Percentiles rank a stretch among this genome's conserved stretches.
These are phyloP conservation scores for Sporothrix mexicana DNA, from an alignment of 2,329 filamentous ascomycete genomes.

Conservation along the genomic window DNA sequence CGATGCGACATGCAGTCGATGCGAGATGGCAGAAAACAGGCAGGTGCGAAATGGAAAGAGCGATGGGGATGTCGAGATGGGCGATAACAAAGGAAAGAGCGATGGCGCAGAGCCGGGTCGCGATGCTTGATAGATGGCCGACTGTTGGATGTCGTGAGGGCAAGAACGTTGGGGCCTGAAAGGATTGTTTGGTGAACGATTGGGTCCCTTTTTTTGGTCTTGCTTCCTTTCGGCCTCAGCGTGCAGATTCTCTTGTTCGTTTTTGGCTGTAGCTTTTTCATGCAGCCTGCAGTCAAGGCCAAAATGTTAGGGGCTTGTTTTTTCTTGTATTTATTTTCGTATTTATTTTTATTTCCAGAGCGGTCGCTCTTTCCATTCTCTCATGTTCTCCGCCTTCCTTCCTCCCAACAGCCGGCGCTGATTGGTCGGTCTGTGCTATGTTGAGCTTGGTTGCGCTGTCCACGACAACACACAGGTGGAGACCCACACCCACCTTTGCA, in stretches of 20 bases:
- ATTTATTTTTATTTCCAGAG: conserved; percentile 33
- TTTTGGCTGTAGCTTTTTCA: conserved; percentile 28
- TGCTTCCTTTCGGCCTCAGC: conserved; percentile 13
- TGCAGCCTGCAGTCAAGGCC: conserved; percentile 32
- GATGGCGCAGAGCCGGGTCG: conserved; percentile 16
- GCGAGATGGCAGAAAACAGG: conserved; percentile 12
- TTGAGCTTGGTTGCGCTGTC: conserved; percentile 33
- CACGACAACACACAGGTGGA: conserved; percentile 32
- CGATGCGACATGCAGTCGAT: conserved; percentile 27
- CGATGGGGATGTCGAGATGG: conserved; percentile 24
- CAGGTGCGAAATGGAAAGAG: conserved; percentile 25
- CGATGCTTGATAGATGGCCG: conserved; percentile 14
- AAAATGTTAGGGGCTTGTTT: conserved; percentile 21
- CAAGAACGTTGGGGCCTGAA: conserved; percentile 10
- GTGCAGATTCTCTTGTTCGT: conserved; percentile 24
- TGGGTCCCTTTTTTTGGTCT: conserved; percentile 31
- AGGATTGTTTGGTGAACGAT: conserved; percentile 30
- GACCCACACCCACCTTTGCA: conserved; percentile 25
- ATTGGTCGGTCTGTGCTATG: conserved; percentile 26
- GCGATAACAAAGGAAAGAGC: conserved; percentile 31
- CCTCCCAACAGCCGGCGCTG: conserved; percentile 17
- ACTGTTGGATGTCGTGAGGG: conserved; percentile 29
- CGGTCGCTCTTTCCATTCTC: conserved; percentile 25
- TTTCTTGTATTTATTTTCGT: conserved; percentile 35
- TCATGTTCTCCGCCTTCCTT: conserved; percentile 27